Percentiles rank a stretch among this genome's conserved stretches.
phyloP scores from a whole-genome alignment of 1,284 basidiomycete genomes.

The Cystobasidium slooffiae region DNA sequence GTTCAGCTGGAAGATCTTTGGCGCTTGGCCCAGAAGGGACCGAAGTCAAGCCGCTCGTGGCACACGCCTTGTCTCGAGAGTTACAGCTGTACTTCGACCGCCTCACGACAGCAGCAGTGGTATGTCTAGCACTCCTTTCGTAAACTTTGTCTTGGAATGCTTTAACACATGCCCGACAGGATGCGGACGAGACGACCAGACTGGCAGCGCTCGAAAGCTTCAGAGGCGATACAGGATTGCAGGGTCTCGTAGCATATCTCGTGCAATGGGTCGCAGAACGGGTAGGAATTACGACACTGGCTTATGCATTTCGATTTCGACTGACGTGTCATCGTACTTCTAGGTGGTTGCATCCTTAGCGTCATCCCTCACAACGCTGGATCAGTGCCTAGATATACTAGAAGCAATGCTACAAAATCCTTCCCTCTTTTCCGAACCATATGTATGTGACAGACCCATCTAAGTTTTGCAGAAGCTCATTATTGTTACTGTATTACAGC shows the following conservation, averaged over 20 bases:
- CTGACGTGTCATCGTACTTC: not conserved
- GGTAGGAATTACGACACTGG: slow-evolving; percentile 65
- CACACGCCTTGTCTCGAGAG: slow-evolving; percentile 91
- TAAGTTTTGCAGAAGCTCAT: not conserved
- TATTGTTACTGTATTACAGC: slow-evolving; percentile 59
- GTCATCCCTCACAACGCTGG: slow-evolving; percentile 68
- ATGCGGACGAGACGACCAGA: slow-evolving; percentile 64
- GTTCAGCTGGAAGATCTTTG: slow-evolving; percentile 14
- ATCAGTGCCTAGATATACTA: slow-evolving; percentile 79
- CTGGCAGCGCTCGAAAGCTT: slow-evolving; percentile 88
- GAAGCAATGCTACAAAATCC: slow-evolving; percentile 80
- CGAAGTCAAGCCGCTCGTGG: slow-evolving; percentile 63
- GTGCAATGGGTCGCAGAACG: slow-evolving; percentile 92
- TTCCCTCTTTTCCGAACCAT: slow-evolving; percentile 93
- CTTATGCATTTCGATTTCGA: slow-evolving; percentile 46
- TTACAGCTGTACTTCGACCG: slow-evolving; percentile 94
- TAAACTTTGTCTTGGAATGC: slow-evolving; percentile 57
- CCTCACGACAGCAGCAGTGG: slow-evolving; percentile 81
- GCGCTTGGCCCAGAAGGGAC: slow-evolving; percentile 41
- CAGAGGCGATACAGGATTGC: slow-evolving; percentile 85
- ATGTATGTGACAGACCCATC: slow-evolving; percentile 66
- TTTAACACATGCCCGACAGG: slow-evolving; percentile 46
- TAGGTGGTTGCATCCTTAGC: slow-evolving; percentile 52
- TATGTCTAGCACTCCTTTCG: slow-evolving; percentile 59
- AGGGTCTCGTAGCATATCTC: slow-evolving; percentile 91